A percentile compares a stretch with the other conserved stretches of the same genome.
These are phyloP conservation scores for Talaromyces sp. DNA, from an alignment of 2,329 filamentous ascomycete genomes.

Conservation along the genomic window DNA sequence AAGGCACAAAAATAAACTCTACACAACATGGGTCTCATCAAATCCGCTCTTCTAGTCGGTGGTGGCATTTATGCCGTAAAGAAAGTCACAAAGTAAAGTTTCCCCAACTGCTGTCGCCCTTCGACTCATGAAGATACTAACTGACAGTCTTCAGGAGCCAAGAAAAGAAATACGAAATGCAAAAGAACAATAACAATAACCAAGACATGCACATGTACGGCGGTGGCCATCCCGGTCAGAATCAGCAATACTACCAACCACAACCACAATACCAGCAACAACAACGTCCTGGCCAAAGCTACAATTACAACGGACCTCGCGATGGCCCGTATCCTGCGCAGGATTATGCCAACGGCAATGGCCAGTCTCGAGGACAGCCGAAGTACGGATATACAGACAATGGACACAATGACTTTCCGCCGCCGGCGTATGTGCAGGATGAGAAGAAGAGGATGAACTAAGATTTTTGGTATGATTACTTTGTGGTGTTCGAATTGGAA, in stretches of 20 bases:
- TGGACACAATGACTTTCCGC: background rate
- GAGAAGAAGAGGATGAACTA: slow-evolving; percentile 3
- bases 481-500: too few species aligned
- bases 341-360: background rate
- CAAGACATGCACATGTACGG: background rate
- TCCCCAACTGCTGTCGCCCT: background rate
- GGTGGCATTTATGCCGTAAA: slow-evolving; percentile 8
- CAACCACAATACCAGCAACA: slow-evolving; percentile 1
- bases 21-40: slow-evolving; percentile 15
- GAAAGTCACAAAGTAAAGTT: background rate
- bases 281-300: background rate
- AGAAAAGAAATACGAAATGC: slow-evolving; percentile 2
- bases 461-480: background rate
- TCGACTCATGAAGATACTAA: background rate
- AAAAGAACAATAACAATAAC: background rate
- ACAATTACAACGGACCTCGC: background rate
- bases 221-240: background rate
- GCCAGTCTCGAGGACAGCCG: background rate
- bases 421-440: slow-evolving; percentile 1
- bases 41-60: slow-evolving; percentile 7
- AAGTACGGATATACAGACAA: background rate
- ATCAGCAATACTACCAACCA: background rate
- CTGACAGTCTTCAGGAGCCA: background rate
- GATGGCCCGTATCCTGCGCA: background rate
- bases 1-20: background rate